A percentile compares a stretch with the other conserved stretches of the same genome.
These are phyloP conservation scores for Penicillium egyptiacum DNA, from an alignment of 495 filamentous ascomycete genomes.

Conservation along the genomic window DNA sequence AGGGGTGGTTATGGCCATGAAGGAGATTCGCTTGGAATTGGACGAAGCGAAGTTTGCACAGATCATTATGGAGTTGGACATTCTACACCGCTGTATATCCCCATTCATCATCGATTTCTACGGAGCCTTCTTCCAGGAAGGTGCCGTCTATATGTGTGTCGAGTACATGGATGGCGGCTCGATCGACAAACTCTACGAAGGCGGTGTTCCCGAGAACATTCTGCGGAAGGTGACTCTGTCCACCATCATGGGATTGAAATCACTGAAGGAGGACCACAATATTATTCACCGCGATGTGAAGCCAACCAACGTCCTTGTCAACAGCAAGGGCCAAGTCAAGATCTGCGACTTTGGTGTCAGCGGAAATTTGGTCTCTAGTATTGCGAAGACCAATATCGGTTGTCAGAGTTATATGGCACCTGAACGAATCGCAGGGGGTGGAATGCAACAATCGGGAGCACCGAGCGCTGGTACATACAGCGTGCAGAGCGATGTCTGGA, in stretches of 20 bases:
- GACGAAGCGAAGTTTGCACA: slow-evolving; percentile 95
- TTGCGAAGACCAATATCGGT: slow-evolving; percentile 98
- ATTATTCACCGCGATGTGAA: slow-evolving; percentile 99
- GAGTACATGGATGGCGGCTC: slow-evolving; percentile 99
- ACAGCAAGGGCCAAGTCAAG: slow-evolving; percentile 88
- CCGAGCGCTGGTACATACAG: slow-evolving; percentile 84
- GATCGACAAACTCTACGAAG: slow-evolving; percentile 94
- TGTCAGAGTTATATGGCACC: slow-evolving; percentile 99
- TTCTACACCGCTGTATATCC: slow-evolving; percentile 90
- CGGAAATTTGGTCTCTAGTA: slow-evolving; percentile 94
- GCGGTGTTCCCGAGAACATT: slow-evolving; percentile 85
- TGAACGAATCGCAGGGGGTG: slow-evolving; percentile 86
- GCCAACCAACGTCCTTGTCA: slow-evolving; percentile 94
- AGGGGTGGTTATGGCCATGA: slow-evolving; percentile 96
- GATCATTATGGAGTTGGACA: slow-evolving; percentile 97
- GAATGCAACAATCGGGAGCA: slow-evolving; percentile 72
- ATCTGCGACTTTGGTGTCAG: slow-evolving; percentile 99
- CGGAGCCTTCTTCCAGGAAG: slow-evolving; percentile 98
- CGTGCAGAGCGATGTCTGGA: slow-evolving; percentile 98
- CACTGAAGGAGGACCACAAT: slow-evolving; percentile 96
- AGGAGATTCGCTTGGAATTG: slow-evolving; percentile 94
- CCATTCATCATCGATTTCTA: slow-evolving; percentile 99
- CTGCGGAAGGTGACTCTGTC: slow-evolving; percentile 90
- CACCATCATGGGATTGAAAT: slow-evolving; percentile 87
- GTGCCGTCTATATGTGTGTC: slow-evolving; percentile 98